Conservation (phyloP, 2,329 filamentous ascomycete species). For the Nannizzia gypsea region DNA sequence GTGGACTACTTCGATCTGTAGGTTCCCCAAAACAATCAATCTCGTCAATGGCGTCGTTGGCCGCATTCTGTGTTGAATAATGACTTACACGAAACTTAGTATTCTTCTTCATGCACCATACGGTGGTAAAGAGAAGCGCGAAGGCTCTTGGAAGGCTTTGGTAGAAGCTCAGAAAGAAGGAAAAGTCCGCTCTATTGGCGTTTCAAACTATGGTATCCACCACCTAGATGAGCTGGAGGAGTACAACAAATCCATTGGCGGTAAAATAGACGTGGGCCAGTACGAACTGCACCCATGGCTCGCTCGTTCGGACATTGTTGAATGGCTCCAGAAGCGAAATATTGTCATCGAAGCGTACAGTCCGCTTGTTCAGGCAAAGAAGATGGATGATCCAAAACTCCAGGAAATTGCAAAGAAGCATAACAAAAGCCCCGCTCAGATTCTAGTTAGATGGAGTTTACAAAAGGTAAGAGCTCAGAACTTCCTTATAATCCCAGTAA, state of each 20-base stretch:
- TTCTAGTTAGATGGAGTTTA: conserved; percentile 50
- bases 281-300: conserved; percentile 89
- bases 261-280: conserved; percentile 70
- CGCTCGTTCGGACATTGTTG: conserved; percentile 61
- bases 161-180: conserved; percentile 25
- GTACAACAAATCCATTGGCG: conserved; percentile 38
- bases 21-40: conserved; percentile 19
- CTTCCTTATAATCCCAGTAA: too few species aligned
- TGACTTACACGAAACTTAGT: conserved; percentile 14
- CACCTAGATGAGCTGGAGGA: conserved; percentile 32
- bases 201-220: conserved; percentile 32
- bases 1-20: conserved; percentile 57
- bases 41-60: neutral
- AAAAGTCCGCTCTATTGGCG: conserved; percentile 31
- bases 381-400: conserved; percentile 44
- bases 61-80: neutral
- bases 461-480: conserved; percentile 38
- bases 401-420: conserved; percentile 44
- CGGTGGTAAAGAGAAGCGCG: conserved; percentile 27
- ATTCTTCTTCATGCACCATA: conserved; percentile 32
- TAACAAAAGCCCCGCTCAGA: conserved; percentile 46
- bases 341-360: conserved; percentile 49
- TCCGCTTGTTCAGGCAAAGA: conserved; percentile 35
- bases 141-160: conserved; percentile 31
- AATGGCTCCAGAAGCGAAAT: conserved; percentile 58